Evolutionary conservation across 129 eudicot species (phyloP).

Genomic region (Erigeron canadensis): DNA sequence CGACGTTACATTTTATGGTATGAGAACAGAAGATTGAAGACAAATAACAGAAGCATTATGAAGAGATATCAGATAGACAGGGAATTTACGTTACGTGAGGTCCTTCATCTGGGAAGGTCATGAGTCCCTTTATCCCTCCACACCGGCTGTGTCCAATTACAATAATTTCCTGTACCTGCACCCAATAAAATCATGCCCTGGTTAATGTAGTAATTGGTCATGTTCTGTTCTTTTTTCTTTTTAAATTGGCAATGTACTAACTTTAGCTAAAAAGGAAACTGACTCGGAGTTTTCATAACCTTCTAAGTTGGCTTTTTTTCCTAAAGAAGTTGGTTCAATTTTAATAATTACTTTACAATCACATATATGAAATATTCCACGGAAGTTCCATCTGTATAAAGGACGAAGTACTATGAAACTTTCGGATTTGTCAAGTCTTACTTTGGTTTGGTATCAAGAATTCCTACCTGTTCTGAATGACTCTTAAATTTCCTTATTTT

Average conservation of each 20-base stretch:
- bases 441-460: background rate
- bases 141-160: slow-evolving; percentile 96
- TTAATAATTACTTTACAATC: background rate
- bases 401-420: no score
- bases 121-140: slow-evolving; percentile 98
- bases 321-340: background rate
- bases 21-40: background rate
- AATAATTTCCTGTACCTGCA: slow-evolving; percentile 73
- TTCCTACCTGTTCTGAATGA: background rate
- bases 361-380: background rate
- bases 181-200: background rate
- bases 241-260: background rate
- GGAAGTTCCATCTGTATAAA: no score
- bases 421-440: no score
- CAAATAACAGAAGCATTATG: background rate
- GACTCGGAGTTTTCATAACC: background rate
- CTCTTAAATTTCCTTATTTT: background rate
- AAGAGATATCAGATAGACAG: background rate
- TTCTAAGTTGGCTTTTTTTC: background rate
- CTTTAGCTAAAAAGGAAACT: background rate
- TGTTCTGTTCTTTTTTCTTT: background rate
- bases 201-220: background rate
- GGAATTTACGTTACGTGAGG: slow-evolving; percentile 59
- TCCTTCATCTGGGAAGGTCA: slow-evolving; percentile 88
- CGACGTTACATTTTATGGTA: background rate